Conservation (phyloP, 2,329 filamentous ascomycete genomes). For the Claviceps spartinae region DNA sequence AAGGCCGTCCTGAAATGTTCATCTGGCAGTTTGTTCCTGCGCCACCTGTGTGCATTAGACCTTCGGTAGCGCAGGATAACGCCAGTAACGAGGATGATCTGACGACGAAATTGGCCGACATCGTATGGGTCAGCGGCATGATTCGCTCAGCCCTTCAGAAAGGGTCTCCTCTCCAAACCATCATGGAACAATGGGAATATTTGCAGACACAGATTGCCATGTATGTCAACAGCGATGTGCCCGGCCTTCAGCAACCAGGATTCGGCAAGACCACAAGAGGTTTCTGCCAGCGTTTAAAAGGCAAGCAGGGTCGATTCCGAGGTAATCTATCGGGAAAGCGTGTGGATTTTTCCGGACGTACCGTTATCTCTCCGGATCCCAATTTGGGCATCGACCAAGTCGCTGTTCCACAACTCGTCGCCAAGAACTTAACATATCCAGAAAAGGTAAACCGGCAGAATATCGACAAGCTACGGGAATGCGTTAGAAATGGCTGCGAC, state of each 20-base stretch:
- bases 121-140: constrained; percentile 80
- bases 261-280: constrained; percentile 82
- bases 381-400: constrained; percentile 91
- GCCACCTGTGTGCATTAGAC: constrained; percentile 84
- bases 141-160: constrained; percentile 72
- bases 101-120: constrained; percentile 92
- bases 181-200: constrained; percentile 98
- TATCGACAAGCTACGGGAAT: constrained; percentile 62
- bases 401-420: constrained; percentile 80
- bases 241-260: constrained; percentile 77
- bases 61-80: constrained; percentile 84
- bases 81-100: constrained; percentile 94
- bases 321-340: constrained; percentile 96
- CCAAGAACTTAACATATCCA: constrained; percentile 90
- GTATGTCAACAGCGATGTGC: constrained; percentile 95
- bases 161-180: constrained; percentile 71
- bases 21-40: constrained; percentile 94
- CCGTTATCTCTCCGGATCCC: constrained; percentile 93
- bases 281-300: constrained; percentile 90
- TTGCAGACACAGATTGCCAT: constrained; percentile 89
- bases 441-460: constrained; percentile 80
- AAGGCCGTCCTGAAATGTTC: constrained; percentile 89
- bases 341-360: constrained; percentile 95
- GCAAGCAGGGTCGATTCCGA: constrained; percentile 93
- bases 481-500: constrained; percentile 61